Conservation (phyloP, 306 rosid species). For the Pyrus pyrifolia region DNA sequence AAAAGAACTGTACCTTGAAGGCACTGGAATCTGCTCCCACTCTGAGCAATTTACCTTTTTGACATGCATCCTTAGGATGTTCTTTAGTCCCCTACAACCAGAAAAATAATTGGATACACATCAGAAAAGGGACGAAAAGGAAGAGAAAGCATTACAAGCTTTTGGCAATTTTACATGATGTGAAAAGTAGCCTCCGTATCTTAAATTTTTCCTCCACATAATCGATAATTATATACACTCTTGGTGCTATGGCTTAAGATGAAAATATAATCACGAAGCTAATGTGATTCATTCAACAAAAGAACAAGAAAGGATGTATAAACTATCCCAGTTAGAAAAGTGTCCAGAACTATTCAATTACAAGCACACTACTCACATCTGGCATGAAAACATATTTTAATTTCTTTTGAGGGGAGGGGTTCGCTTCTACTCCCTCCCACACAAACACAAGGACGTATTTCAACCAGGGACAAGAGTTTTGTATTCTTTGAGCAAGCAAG, state of each 20-base stretch:
- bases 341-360: neutral
- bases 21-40: conserved; percentile 84
- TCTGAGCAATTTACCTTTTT: conserved; percentile 72
- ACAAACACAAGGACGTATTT: neutral
- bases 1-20: conserved; percentile 47
- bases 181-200: neutral
- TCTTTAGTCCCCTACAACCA: conserved; percentile 73
- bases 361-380: neutral
- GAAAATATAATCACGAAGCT: too few relatives aligned
- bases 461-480: neutral
- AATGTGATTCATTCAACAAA: neutral
- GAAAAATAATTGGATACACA: conserved; percentile 14
- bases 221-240: neutral
- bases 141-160: neutral
- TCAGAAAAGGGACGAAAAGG: neutral
- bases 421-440: neutral
- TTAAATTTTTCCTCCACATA: neutral
- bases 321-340: too few relatives aligned
- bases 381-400: neutral
- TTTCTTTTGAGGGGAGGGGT: neutral
- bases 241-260: too few relatives aligned
- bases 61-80: conserved; percentile 80
- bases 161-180: neutral
- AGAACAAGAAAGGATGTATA: neutral
- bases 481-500: neutral